Base-by-base conservation (phyloP, 2,329 filamentous ascomycete species). In the Diplocarpon mali region DNA sequence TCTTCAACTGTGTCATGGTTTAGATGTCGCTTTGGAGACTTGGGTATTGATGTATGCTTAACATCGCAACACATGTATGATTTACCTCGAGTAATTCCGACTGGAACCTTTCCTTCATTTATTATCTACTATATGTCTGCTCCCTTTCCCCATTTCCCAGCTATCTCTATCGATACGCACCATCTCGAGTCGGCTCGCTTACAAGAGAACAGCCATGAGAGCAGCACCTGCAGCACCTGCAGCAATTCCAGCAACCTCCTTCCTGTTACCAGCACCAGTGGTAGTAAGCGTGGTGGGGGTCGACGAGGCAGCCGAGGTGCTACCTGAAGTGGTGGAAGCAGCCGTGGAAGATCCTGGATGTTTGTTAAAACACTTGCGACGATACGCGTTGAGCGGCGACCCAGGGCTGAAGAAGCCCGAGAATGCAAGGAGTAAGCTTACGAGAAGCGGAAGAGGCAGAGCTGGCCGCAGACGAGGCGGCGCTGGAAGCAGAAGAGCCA, bases 171-270 rank as follows among this genome's bases (percentile, higher is more conserved):
- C 17, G 20, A 7, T 3, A 24, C 7, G 20, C 7, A 24, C 20
- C 3, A 7, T 24, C 20, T 24, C 20, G 20, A 24, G 4, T 4
- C 20, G 20, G 20, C 20, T 24, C 20, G 20, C 20, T 45, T 53
- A 57, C 42, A 57, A 45, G 34, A 46, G 48, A 14, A 57, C 42
- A 35, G 53, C 52, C 30, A 57, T 14, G 11, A 56, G 9, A 38
- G 48, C 54, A 3, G 20, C 20, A 3, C 20, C 20, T 45, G 48
- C 54, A 3, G 20, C 20, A 3, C 20, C 20, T 45, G 35, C 45
- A 9, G 52, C 38, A 1, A 45, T 12, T 5, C 28, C 38, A 30
- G 48, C 53, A 6, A 43, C 42, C 27, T 46, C 45, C 11, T 43
- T 36, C 8, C 38, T 27, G n/a, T 17, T 35, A 14, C 32, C 46